Conservation (phyloP, 2,329 filamentous ascomycete genomes). For the Colletotrichum eremochloae region DNA sequence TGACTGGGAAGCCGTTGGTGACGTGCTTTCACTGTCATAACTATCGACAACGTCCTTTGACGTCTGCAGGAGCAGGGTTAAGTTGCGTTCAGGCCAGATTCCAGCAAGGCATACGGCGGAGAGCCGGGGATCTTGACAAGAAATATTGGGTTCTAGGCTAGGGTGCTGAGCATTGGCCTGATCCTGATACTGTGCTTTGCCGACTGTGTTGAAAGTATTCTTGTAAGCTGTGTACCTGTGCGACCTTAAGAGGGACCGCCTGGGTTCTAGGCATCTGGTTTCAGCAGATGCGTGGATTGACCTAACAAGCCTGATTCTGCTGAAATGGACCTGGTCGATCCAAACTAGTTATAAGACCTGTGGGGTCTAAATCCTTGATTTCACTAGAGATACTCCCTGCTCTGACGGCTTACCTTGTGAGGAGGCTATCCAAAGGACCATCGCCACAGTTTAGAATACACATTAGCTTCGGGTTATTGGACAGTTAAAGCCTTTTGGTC, state of each 20-base stretch:
- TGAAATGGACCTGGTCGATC: not conserved
- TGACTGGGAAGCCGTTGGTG: no score
- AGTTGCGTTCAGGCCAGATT: not conserved
- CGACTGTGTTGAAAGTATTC: no score
- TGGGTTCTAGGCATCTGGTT: not conserved
- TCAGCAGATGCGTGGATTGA: not conserved
- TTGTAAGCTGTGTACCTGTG: no score
- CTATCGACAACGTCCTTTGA: not conserved
- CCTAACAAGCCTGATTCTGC: not conserved
- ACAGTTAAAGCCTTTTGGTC: not conserved
- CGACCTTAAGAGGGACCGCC: no score
- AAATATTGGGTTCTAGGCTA: not conserved
- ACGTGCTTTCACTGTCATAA: not conserved
- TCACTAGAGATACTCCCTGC: not conserved
- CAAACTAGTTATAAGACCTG: not conserved
- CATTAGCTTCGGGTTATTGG: not conserved
- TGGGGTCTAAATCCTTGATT: no score
- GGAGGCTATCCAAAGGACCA: not conserved
- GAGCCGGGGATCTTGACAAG: no score
- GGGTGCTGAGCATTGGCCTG: no score
- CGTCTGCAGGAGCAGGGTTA: no score
- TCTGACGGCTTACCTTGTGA: no score
- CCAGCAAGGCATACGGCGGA: not conserved
- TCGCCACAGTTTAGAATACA: not conserved
- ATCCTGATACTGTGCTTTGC: no score